Conservation (phyloP, 208 protist species). For the Phytomonas sp. region DNA sequence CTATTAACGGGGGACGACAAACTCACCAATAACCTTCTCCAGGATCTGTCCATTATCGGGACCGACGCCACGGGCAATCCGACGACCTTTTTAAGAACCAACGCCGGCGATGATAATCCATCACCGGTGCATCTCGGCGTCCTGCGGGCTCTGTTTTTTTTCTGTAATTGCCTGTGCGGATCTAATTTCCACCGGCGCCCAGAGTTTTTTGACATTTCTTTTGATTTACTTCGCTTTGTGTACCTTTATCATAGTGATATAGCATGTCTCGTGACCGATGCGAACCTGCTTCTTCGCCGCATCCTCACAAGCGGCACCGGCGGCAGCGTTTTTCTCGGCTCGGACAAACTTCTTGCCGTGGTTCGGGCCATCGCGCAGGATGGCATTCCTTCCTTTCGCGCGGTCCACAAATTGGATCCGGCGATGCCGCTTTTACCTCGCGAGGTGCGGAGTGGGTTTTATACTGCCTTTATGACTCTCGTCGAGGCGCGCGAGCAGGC, state of each 20-base stretch:
- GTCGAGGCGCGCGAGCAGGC: slow-evolving; percentile 71
- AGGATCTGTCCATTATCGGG: slow-evolving; percentile 48
- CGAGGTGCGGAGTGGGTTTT: slow-evolving; percentile 36
- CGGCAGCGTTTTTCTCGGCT: slow-evolving; percentile 43
- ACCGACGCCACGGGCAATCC: slow-evolving; percentile 13
- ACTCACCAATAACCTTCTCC: slow-evolving; percentile 54
- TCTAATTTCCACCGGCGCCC: slow-evolving; percentile 28
- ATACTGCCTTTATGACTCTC: slow-evolving; percentile 52
- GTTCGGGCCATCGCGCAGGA: slow-evolving; percentile 53
- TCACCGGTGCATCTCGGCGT: slow-evolving; percentile 52
- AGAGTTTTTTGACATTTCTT: slow-evolving; percentile 66
- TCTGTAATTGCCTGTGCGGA: slow-evolving; percentile 67
- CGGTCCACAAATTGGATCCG: background rate
- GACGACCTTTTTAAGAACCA: slow-evolving; percentile 2
- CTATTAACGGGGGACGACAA: slow-evolving; percentile 49
- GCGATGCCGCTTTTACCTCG: slow-evolving; percentile 1
- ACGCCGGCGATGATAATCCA: slow-evolving; percentile 8
- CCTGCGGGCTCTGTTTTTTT: slow-evolving; percentile 79
- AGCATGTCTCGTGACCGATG: slow-evolving; percentile 50
- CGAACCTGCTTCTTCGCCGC: slow-evolving; percentile 53
- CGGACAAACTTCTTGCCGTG: slow-evolving; percentile 45
- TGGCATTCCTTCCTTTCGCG: slow-evolving; percentile 29
- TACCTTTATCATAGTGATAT: slow-evolving; percentile 75
- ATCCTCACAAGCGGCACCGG: slow-evolving; percentile 45
- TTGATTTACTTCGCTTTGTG: slow-evolving; percentile 63